These are phyloP conservation scores for Rhododendron vialii DNA, from an alignment of 148 eudicot species.

Conservation along the genomic window DNA sequence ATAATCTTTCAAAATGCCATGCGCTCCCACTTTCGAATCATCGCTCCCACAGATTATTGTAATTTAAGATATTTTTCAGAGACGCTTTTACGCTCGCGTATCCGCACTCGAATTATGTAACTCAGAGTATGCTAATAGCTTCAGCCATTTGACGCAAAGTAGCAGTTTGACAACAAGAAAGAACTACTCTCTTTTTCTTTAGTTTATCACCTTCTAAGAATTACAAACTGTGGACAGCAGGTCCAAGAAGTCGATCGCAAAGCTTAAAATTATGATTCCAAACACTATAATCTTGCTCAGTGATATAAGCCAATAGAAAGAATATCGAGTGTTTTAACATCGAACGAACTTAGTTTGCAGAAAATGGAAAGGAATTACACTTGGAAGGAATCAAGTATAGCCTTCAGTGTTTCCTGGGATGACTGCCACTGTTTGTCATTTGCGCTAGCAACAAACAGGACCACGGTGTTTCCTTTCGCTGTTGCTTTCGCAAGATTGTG, in stretches of 20 bases:
- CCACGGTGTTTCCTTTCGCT: conserved; percentile 80
- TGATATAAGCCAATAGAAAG: not conserved
- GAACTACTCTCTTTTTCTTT: not conserved
- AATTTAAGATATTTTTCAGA: too few species aligned
- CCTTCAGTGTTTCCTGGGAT: conserved; percentile 63
- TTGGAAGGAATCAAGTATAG: conserved; percentile 79
- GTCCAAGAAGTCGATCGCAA: not conserved
- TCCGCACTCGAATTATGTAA: too few species aligned
- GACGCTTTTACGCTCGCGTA: too few species aligned
- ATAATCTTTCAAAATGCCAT: too few species aligned
- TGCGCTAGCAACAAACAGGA: conserved; percentile 88
- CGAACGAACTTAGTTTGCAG: not conserved
- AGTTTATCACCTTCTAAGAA: not conserved
- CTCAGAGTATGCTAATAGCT: not conserved
- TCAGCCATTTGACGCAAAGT: not conserved
- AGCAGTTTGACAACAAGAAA: not conserved
- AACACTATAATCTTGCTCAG: not conserved
- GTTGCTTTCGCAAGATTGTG: conserved; percentile 98
- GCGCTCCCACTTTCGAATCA: too few species aligned
- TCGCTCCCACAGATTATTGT: too few species aligned
- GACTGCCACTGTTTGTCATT: conserved; percentile 88
- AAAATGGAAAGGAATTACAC: conserved; percentile 24
- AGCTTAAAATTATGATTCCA: not conserved
- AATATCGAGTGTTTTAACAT: not conserved
- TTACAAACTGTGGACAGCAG: not conserved